Conservation (phyloP, 805 yeast species). For the Pichia thaimueangensis region DNA sequence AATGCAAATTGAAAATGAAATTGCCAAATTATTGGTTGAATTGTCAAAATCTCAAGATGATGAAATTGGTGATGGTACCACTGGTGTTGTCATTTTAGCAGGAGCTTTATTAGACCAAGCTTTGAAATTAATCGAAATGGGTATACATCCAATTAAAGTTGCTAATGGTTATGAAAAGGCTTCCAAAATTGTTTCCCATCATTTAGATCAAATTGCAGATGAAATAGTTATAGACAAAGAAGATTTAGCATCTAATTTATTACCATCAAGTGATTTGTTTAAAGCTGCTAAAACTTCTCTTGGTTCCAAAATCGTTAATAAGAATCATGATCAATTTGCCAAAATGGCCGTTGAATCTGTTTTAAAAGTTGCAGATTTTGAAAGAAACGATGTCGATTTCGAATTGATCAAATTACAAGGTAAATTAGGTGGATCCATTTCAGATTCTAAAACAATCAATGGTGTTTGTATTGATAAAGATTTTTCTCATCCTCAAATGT, state of each 20-base stretch:
- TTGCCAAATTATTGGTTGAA: constrained; percentile 92
- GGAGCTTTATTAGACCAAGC: constrained; percentile 94
- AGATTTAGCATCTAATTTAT: constrained; percentile 23
- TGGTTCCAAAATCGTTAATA: constrained; percentile 93
- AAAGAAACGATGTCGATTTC: constrained; percentile 92
- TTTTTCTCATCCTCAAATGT: constrained; percentile 98
- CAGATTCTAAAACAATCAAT: constrained; percentile 74
- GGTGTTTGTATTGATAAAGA: constrained; percentile 96
- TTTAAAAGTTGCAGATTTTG: constrained; percentile 82
- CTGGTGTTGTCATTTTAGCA: constrained; percentile 96
- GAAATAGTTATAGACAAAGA: constrained; percentile 30
- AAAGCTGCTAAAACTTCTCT: constrained; percentile 92
- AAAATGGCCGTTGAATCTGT: constrained; percentile 97
- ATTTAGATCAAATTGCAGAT: constrained; percentile 59
- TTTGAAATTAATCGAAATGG: constrained; percentile 86
- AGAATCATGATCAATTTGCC: constrained; percentile 89
- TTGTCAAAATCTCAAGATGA: constrained; percentile 93
- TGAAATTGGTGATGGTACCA: constrained; percentile 98
- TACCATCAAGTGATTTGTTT: constrained; percentile 51
- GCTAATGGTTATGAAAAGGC: constrained; percentile 98
- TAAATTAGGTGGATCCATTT: constrained; percentile 89
- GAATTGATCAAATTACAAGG: constrained; percentile 94
- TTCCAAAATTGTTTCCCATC: constrained; percentile 78
- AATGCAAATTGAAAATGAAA: constrained; percentile 93
- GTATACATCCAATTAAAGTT: constrained; percentile 93